Percentiles rank a stretch among this genome's conserved stretches.
phyloP scores from a whole-genome alignment of 176 grass and related monocot species.

The Musa beccarii region DNA sequence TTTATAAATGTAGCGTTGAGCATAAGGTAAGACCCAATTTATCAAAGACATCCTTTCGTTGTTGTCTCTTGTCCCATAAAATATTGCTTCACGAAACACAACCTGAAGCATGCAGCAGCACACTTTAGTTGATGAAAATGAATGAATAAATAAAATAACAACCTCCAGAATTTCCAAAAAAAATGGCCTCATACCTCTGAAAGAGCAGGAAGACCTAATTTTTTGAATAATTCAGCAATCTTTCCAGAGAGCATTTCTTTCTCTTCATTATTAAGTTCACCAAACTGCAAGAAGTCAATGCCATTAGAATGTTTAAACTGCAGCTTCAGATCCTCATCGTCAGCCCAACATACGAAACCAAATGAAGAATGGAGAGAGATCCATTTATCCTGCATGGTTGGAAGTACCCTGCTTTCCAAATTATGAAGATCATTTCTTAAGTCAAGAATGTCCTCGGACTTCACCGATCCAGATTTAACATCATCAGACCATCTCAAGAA shows the following conservation, averaged over 20 bases:
- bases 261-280: constrained; percentile 47
- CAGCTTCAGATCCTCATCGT: constrained; percentile 66
- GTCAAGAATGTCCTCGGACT: constrained; percentile 40
- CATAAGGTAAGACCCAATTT: constrained; percentile 67
- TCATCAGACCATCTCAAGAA: constrained; percentile 77
- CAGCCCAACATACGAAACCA: constrained; percentile 83
- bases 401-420: constrained; percentile 64
- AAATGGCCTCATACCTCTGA: constrained; percentile 49
- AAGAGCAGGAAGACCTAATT: constrained; percentile 67
- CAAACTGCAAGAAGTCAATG: constrained; percentile 64
- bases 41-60: constrained; percentile 44
- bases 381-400: constrained; percentile 81
- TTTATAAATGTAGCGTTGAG: constrained; percentile 80
- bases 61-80: constrained; percentile 59
- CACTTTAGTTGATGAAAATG: constrained; percentile 23
- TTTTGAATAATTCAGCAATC: constrained; percentile 54
- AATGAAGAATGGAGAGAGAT: constrained; percentile 87
- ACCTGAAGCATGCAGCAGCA: constrained; percentile 41
- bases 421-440: constrained; percentile 79
- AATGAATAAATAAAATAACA: constrained; percentile 3
- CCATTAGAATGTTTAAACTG: constrained; percentile 46
- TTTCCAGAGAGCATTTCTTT: constrained; percentile 48
- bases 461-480: constrained; percentile 36
- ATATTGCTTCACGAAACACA: constrained; percentile 79
- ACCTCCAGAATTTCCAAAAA: neutral